Evolutionary conservation across 331 rosid genomes (phyloP).

Genomic region (Pyrus hybrid): DNA sequence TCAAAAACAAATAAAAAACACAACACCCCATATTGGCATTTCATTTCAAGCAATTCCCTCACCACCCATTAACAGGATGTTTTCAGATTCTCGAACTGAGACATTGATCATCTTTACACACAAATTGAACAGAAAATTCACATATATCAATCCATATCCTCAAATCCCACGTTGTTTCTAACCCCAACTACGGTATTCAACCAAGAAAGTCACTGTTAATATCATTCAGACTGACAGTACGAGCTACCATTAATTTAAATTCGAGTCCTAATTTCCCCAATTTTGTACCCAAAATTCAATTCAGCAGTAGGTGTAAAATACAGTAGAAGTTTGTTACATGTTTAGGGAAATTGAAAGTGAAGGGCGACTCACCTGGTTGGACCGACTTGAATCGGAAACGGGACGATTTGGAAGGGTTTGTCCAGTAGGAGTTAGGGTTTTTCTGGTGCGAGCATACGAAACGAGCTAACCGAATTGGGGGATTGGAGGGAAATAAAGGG

Average conservation of each 20-base stretch:
- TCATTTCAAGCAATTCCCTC: conserved; percentile 3
- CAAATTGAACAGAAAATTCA: not conserved
- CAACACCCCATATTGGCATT: conserved; percentile 11
- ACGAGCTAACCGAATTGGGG: not conserved
- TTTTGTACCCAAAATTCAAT: not conserved
- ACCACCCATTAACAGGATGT: not conserved
- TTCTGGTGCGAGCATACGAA: not conserved
- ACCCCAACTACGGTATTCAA: not conserved
- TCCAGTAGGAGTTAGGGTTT: conserved; percentile 19
- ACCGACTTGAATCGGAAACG: not conserved
- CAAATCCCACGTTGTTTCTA: not conserved
- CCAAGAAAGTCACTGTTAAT: not conserved
- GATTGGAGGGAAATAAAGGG: conserved; percentile 21
- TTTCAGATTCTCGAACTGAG: not conserved
- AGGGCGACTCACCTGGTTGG: conserved; percentile 15
- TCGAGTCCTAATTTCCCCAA: not conserved
- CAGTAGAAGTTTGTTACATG: not conserved
- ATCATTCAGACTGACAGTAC: not conserved
- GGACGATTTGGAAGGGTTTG: not conserved
- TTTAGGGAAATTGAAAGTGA: not conserved
- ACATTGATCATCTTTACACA: not conserved
- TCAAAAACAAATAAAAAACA: not conserved
- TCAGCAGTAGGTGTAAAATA: not conserved
- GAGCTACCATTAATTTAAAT: not conserved
- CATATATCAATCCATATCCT: not conserved